Base-by-base conservation (phyloP, 441 rosid species). In the Aleurites moluccanus region DNA sequence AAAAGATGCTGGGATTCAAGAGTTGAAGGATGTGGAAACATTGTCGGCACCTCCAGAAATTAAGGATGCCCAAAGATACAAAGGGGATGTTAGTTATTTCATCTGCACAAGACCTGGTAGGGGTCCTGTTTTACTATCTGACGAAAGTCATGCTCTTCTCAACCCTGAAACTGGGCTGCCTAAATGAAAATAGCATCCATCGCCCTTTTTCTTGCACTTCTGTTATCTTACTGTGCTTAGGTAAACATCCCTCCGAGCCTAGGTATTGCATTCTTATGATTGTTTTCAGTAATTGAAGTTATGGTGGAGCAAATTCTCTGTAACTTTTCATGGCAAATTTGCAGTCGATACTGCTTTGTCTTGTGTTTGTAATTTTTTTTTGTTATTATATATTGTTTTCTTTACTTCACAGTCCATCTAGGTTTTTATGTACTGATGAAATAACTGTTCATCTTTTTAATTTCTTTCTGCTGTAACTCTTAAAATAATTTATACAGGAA, bases 31-130 rank as follows among this genome's bases (percentile, higher is more conserved):
- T 52, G 78, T 92, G 45, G 88, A 88, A 65, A 85, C 88, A 59
- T 76, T 86, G 81, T 69, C 78, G 3, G 70, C 84, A 40, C 97
- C 96, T 45, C 88, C 83, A 13, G 97, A 85, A 71, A 82, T 79
- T 0, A 86, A 80, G 81, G 88, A 88, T 76, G 83, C 87, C 69
- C 88, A 80, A 79, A 90, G 90, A 84, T 84, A 77, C 73, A 80
- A 76, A 77, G 98, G 96, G 38, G 93, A 87, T 70, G 93, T 91
- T 64, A 87, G 87, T 79, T 90, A 93, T 81, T 91, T 95, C 84
- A 95, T 95, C 77, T 91, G 98, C 80, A 95, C 97, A 14, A 82
- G 84, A 85, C 93, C 95, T 35, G 99, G 99, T 45, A 83, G 86
- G 83, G 97, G 98, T 71, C 97, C 98, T 0, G 82, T 86, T 30